Base-by-base conservation (phyloP, 805 yeast species). In the Hanseniaspora jakobsenii region DNA sequence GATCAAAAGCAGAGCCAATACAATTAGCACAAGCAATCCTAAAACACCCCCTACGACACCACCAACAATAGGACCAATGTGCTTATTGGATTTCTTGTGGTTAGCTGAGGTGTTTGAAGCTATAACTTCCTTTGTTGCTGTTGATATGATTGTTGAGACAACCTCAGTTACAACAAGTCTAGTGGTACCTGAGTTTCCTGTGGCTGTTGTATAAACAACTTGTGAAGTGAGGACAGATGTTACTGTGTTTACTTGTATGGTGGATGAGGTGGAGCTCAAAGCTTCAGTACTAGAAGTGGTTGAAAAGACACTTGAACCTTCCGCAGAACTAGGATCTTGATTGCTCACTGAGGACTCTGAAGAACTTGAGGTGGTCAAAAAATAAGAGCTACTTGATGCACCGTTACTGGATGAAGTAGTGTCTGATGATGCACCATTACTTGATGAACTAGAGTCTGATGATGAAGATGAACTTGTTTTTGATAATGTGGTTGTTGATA, bases 1-100 rank as follows among this genome's bases (percentile, higher is more conserved):
- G 39, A 67, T 59, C 39, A 63, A 53, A 35, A 67, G 59, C 39
- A 69, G 42, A 22, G 70, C 54, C 2, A 66, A 52, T 2, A 64
- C 62, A 1, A 66, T 71, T 4, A 72, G 47, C 2, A 61, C 58
- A 3, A 64, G 64, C 1, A 73, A 59, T 22, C 73, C 75, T 13
- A 57, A 71, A 12, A 73, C 61, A 19, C 73, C 76, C 17, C 81
- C 81, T 12, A 71, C 73, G 2, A 72, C 79, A 40, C 77, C 77
- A 38, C 81, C 81, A 6, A 75, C 78, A 27, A 74, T 75, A 18
- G 79, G 77, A 2, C 80, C 81, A 49, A 62, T 60, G 53, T 65
- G 50, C 52, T 50, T 39, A 53, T 51, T 47, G 32, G 56, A 48
- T 19, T 19, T 31, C 3, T 53, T 32, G 7, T 27, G 32, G 13